Conservation (phyloP, 129 eudicot genomes). For the Centrapalus pauciflorus region DNA sequence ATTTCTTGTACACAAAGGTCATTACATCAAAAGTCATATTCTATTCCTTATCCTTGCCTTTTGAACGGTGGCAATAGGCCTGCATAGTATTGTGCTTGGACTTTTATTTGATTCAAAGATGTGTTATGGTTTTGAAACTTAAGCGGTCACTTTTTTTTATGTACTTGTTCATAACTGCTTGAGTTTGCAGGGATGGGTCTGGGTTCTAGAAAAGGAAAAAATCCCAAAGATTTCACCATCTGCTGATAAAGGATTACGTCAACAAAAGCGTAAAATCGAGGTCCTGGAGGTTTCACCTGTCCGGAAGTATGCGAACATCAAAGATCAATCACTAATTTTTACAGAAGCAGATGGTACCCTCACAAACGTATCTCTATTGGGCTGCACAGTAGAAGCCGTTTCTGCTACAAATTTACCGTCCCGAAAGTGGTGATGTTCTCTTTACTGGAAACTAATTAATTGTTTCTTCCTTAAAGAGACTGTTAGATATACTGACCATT, state of each 20-base stretch:
- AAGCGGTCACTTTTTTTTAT: background rate
- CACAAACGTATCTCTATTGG: constrained; percentile 43
- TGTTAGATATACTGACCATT: background rate
- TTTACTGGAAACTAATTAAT: constrained; percentile 14
- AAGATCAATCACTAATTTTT: constrained; percentile 55
- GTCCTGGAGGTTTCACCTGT: constrained; percentile 75
- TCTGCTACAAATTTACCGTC: constrained; percentile 74
- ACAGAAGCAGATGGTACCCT: constrained; percentile 61
- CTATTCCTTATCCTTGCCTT: too few species aligned
- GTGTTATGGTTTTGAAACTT: background rate
- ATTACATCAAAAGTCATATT: too few species aligned
- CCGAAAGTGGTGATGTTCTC: constrained; percentile 68
- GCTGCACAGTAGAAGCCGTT: constrained; percentile 75
- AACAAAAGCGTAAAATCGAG: constrained; percentile 63
- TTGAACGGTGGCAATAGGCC: too few species aligned
- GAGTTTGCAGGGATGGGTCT: constrained; percentile 57
- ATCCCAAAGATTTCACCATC: constrained; percentile 45
- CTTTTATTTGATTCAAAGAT: background rate
- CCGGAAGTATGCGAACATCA: constrained; percentile 64
- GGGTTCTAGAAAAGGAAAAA: constrained; percentile 79
- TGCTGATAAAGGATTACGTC: constrained; percentile 38
- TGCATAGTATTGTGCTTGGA: too few species aligned
- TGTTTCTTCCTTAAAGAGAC: constrained; percentile 3
- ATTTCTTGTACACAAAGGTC: too few species aligned
- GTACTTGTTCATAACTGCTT: background rate